Evolutionary conservation across 805 yeast species (phyloP), one percentile per base, ranked within the genome.

Genomic region (Ogataea wickerhamii): DNA sequence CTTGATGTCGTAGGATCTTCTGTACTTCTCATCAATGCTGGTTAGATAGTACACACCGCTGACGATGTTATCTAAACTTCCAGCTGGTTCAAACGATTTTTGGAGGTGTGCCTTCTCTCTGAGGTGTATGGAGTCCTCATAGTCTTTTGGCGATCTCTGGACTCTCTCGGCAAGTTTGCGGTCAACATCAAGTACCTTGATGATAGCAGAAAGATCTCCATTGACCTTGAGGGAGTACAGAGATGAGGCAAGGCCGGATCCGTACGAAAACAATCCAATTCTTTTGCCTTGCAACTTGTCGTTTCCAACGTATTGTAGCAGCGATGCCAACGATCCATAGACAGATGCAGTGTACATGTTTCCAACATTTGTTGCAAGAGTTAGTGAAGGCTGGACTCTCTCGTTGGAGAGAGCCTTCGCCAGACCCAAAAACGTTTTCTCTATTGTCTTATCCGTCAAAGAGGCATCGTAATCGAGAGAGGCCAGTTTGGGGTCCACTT

Each of bases 291-390:
- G 87, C 53, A 91, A 74, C 38, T 74, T 67, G 32, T 81, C 93
- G 38, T 76, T 73, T 30, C 87, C 89, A 46, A 82, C 83, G 59
- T 72, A 84, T 60, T 74, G 78, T 53, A 93, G 71, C 49, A 87
- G 69, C 11, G 98, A 91, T 22, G 91, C 74, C 43, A 93, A 74
- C 6, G 96, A 77, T 24, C 95, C 81, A 76, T 85, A 93, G 33
- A 87, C 80, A 24, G 96, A 86, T 48, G 89, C 98, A 31, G 98
- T 87, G 76, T 93, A 93, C 86, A 89, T 84, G 76, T 93, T 93
- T 68, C 99, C 99, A 47, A 95, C 87, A 68, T 91, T 91, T 47
- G 98, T 91, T 59, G 98, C 91, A 31, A 88, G 87, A 52, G 68
- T 72, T 63, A 93, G 71, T 14, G 95, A 80, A 24, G 96, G 93